These are phyloP conservation scores for Irineochytrium annulatum DNA, from an alignment of 192 early-diverging fungal genomes.

Conservation along the genomic window DNA sequence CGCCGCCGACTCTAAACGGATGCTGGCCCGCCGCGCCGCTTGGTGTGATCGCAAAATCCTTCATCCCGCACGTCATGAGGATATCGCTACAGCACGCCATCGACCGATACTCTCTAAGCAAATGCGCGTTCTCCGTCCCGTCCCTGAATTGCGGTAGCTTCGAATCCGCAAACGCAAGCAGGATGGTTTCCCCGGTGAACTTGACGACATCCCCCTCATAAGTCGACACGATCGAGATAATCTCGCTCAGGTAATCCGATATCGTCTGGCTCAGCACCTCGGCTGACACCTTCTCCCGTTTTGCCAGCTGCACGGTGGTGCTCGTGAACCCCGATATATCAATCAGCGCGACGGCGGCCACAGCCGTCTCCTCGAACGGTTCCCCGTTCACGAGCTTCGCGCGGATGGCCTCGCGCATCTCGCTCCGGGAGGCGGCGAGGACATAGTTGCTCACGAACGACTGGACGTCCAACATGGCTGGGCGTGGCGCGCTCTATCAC, in stretches of 20 bases:
- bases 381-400: slow-evolving; percentile 9
- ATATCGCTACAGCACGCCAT: neutral
- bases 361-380: slow-evolving; percentile 16
- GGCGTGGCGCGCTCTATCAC: too few relatives aligned
- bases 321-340: slow-evolving; percentile 29
- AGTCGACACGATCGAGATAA: slow-evolving; percentile 22
- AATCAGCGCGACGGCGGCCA: slow-evolving; percentile 20
- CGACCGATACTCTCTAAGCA: slow-evolving; percentile 4
- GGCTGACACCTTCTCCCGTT: slow-evolving; percentile 17
- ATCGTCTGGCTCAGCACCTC: slow-evolving; percentile 27
- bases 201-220: slow-evolving; percentile 28
- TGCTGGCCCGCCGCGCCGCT: neutral
- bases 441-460: slow-evolving; percentile 19
- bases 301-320: slow-evolving; percentile 7
- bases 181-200: slow-evolving; percentile 11
- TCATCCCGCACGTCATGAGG: neutral
- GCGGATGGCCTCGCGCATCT: slow-evolving; percentile 17
- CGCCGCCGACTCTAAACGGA: neutral
- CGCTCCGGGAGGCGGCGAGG: slow-evolving; percentile 12
- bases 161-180: neutral
- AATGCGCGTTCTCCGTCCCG: slow-evolving; percentile 9
- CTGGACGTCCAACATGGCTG: too few relatives aligned
- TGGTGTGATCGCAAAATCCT: neutral
- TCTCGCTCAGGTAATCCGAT: slow-evolving; percentile 26
- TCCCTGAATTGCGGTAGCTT: neutral